phyloP scores from a whole-genome alignment of 2,329 filamentous ascomycete genomes.

The Zalaria sp. region DNA sequence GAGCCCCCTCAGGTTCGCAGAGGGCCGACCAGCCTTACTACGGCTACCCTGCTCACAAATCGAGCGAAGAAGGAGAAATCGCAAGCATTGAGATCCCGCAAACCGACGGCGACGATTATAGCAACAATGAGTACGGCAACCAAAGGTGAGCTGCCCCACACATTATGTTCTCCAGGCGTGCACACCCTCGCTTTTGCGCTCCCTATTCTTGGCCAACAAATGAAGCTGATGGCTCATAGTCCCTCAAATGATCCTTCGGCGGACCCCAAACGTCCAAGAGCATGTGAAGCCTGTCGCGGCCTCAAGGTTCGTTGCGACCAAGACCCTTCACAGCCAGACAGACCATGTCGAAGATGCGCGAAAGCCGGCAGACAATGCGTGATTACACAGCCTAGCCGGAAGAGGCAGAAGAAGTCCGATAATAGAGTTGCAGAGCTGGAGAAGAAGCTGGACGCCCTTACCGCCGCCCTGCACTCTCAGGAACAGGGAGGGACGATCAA shows the following conservation, averaged over 20 bases:
- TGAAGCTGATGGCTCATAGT: background rate
- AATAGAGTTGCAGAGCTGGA: slow-evolving; percentile 80
- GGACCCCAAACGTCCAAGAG: slow-evolving; percentile 31
- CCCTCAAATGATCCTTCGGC: background rate
- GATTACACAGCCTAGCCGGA: slow-evolving; percentile 60
- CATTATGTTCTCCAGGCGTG: too few species aligned
- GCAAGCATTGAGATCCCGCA: background rate
- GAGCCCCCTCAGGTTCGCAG: background rate
- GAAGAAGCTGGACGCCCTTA: slow-evolving; percentile 82
- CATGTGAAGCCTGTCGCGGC: slow-evolving; percentile 33
- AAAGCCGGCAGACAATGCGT: slow-evolving; percentile 69
- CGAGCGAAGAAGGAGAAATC: background rate
- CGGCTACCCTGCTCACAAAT: background rate
- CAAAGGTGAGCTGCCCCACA: background rate
- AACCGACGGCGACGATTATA: background rate
- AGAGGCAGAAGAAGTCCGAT: slow-evolving; percentile 85
- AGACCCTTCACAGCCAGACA: slow-evolving; percentile 46
- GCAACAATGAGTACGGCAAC: background rate
- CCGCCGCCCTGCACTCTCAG: slow-evolving; percentile 58
- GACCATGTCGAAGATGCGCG: slow-evolving; percentile 50
- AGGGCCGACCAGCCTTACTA: background rate
- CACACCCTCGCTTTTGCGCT: background rate
- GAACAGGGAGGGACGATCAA: slow-evolving; percentile 7
- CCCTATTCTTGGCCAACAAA: background rate
- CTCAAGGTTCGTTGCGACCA: slow-evolving; percentile 67